phyloP scores from a whole-genome alignment of 1,284 basidiomycete genomes.

The Anthracocystis walkeri region DNA sequence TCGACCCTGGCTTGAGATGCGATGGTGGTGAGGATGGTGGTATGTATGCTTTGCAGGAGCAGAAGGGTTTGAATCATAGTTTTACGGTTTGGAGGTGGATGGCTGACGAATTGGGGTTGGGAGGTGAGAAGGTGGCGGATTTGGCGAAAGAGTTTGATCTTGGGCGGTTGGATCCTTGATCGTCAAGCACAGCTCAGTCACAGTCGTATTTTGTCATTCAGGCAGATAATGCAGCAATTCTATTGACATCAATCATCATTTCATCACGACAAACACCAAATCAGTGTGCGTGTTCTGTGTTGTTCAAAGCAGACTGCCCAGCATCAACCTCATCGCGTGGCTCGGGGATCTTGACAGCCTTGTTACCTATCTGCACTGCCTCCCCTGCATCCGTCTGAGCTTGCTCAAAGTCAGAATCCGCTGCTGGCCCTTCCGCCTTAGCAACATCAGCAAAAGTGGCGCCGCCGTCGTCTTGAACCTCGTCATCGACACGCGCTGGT shows the following conservation, averaged over 20 bases:
- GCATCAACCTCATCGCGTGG: background rate
- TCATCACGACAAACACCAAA: background rate
- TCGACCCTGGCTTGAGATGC: conserved; percentile 12
- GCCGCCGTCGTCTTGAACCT: background rate
- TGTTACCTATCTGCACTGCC: conserved; percentile 20
- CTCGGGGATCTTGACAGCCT: conserved; percentile 26
- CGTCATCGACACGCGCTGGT: background rate
- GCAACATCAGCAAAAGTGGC: conserved; percentile 26
- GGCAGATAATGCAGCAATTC: background rate
- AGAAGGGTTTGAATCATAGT: conserved; percentile 70
- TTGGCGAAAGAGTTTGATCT: conserved; percentile 31
- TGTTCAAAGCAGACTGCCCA: no score
- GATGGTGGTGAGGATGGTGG: conserved; percentile 58
- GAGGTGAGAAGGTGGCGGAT: conserved; percentile 1
- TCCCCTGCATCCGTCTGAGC: conserved; percentile 29
- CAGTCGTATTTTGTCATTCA: background rate
- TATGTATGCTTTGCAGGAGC: conserved; percentile 70
- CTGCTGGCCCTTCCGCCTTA: conserved; percentile 28
- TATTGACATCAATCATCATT: background rate
- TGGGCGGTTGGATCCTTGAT: conserved; percentile 37
- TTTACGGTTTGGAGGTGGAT: conserved; percentile 70
- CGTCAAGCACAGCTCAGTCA: background rate
- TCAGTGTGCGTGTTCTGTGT: no score
- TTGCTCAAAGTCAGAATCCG: conserved; percentile 19
- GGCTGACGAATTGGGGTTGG: background rate